Conservation (phyloP, 2,329 filamentous ascomycete species). For the Paraconiothyrium sp. region DNA sequence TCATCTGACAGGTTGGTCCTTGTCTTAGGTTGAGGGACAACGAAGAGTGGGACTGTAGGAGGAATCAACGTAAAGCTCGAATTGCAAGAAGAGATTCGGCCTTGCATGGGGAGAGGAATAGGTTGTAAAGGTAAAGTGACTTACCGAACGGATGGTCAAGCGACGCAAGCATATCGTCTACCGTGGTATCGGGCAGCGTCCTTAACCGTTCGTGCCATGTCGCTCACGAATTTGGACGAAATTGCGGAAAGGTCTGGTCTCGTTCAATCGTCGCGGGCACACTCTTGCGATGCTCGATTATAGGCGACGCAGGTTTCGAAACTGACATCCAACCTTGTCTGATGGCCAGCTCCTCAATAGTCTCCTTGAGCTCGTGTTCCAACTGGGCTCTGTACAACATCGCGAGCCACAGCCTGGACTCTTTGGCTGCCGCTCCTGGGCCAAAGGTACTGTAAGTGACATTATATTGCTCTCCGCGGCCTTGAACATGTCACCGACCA, state of each 20-base stretch:
- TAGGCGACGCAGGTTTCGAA: background rate
- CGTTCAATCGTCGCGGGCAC: constrained; percentile 23
- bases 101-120: no score
- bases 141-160: background rate
- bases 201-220: constrained; percentile 13
- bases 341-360: constrained; percentile 24
- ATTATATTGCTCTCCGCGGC: constrained; percentile 31
- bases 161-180: background rate
- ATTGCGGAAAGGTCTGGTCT: constrained; percentile 75
- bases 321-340: constrained; percentile 29
- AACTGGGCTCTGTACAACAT: constrained; percentile 36
- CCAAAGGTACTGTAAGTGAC: constrained; percentile 18
- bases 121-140: background rate
- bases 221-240: constrained; percentile 65
- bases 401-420: constrained; percentile 33
- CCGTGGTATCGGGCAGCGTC: background rate
- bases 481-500: constrained; percentile 18
- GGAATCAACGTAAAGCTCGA: background rate
- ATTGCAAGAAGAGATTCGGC: no score
- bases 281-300: background rate
- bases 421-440: constrained; percentile 22
- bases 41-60: constrained; percentile 5
- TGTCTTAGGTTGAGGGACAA: background rate
- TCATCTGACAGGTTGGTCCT: background rate
- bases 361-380: constrained; percentile 29